Base-by-base conservation (phyloP, 2,329 filamentous ascomycete species). In the Colletotrichum lindemuthianum region DNA sequence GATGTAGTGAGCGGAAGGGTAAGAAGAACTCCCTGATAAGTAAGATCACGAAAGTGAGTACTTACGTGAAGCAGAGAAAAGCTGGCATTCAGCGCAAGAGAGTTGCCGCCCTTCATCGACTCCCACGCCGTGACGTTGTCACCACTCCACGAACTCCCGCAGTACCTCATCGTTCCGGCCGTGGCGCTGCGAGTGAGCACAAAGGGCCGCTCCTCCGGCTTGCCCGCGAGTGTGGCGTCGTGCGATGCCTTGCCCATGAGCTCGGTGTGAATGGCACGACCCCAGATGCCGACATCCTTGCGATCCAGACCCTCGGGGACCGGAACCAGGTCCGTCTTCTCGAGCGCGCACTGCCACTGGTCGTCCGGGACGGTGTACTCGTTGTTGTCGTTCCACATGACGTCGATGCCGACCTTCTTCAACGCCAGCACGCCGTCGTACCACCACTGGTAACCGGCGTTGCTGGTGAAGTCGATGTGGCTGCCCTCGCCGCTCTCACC, bases 321-420 rank as follows among this genome's bases (percentile, higher is more conserved):
- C 0, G 74, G 68, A 8, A 65, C 59, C 2, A 82, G 72, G 2
- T 76, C 76, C 1, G 70, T 67, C 36, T 65, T 65, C 2, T 87
- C 81, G 0, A 91, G 78, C 0, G 86, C 84, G 55, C 88, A 84
- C 60, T 86, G 76, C 90, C 90, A 92, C 32, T 84, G 79, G 64
- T 92, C 90, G 65, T 86, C 81, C 0, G 87, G 83, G 3, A 91
- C 81, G 0, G 86, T 88, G 73, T 92, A 92, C 73, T 92, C 90
- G 69, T 92, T 92, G 75, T 92, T 92, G 72, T 92, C 90, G 68
- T 92, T 92, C 90, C 90, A 92, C 77, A 92, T 91, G 51, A 84
- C 89, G 68, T 92, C 89, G 60, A 92, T 89, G 1, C 90, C 90
- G 8, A 86, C 77, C 33, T 84, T 77, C 59, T 86, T 86, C 2